A percentile compares a stretch with the other conserved stretches of the same genome.
Evolutionary conservation across 306 rosid species (phyloP).

Genomic region (Cicer judaicum): DNA sequence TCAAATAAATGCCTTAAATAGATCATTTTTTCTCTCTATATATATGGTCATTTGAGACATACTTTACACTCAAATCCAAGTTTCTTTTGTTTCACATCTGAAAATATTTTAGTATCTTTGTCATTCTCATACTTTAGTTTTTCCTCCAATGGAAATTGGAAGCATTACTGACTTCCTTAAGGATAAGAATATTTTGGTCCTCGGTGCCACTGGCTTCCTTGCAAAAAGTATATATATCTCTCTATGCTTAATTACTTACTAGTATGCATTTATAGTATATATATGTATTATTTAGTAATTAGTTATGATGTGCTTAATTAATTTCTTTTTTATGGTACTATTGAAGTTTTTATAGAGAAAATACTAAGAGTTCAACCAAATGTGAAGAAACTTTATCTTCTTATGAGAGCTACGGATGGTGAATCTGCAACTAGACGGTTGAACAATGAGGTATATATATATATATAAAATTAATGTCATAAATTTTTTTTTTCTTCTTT

Average conservation of each 20-base stretch:
- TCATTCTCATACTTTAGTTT: background rate
- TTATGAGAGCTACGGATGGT: slow-evolving; percentile 62
- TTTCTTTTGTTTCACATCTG: background rate
- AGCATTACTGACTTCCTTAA: slow-evolving; percentile 51
- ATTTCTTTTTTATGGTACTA: background rate
- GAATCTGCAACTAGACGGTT: slow-evolving; percentile 61
- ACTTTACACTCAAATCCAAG: background rate
- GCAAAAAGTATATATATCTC: slow-evolving; percentile 58
- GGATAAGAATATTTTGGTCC: slow-evolving; percentile 59
- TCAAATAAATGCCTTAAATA: too few relatives aligned
- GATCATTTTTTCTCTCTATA: too few relatives aligned
- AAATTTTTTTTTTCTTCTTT: too few relatives aligned
- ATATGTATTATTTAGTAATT: background rate
- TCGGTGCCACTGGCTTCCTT: slow-evolving; percentile 75
- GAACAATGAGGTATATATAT: slow-evolving; percentile 57
- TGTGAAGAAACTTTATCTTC: slow-evolving; percentile 79
- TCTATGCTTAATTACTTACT: background rate
- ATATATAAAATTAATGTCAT: too few relatives aligned
- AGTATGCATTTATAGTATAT: too few relatives aligned
- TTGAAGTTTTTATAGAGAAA: slow-evolving; percentile 79
- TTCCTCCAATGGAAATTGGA: slow-evolving; percentile 48
- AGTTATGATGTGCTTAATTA: background rate
- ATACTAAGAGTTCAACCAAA: slow-evolving; percentile 74
- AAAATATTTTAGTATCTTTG: background rate
- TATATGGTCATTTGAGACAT: too few relatives aligned